Base-by-base conservation (phyloP, 1,284 basidiomycete species). In the Mycosarcoma mackinlayi region DNA sequence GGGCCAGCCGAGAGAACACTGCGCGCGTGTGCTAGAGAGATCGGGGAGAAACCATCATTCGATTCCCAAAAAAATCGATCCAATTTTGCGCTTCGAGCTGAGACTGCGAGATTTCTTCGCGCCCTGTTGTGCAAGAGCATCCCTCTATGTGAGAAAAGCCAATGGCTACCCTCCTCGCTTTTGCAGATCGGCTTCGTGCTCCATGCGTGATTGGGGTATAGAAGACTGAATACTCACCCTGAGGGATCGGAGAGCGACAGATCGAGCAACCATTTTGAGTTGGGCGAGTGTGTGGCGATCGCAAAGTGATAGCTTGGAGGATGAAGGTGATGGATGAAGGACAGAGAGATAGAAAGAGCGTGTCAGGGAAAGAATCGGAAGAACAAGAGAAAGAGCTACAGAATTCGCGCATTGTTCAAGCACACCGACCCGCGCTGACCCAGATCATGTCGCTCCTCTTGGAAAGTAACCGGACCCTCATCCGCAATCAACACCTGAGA, bases 191-290 rank as follows among this genome's bases (percentile, higher is more conserved):
- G 34, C 34, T 35, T 30, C 13, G 28, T n/a, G n/a, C n/a, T n/a
- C n/a, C n/a, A n/a, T n/a, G n/a, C n/a, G n/a, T n/a, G n/a, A n/a
- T n/a, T n/a, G n/a, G n/a, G n/a, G n/a, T n/a, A n/a, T n/a, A n/a
- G n/a, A n/a, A n/a, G n/a, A n/a, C n/a, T n/a, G n/a, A n/a, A 13
- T 16, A 71, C 68, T 66, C 57, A 71, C 68, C 59, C 68, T 55
- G 28, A 71, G 55, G 39, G 57, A 49, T 39, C 68, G 60, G 16
- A 71, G 62, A 48, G 68, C 68, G 44, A 71, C 53, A 42, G 63
- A 71, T 52, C 68, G 62, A 54, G 68, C 68, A 46, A 59, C 68
- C 68, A 71, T 71, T 49, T 54, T 55, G 23, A n/a, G 41, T 4
- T 21, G 42, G 28, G 34, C 19, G 13, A 27, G 19, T n/a, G 27